phyloP scores from a whole-genome alignment of 2,329 filamentous ascomycete species.

The Geosmithia flava region DNA sequence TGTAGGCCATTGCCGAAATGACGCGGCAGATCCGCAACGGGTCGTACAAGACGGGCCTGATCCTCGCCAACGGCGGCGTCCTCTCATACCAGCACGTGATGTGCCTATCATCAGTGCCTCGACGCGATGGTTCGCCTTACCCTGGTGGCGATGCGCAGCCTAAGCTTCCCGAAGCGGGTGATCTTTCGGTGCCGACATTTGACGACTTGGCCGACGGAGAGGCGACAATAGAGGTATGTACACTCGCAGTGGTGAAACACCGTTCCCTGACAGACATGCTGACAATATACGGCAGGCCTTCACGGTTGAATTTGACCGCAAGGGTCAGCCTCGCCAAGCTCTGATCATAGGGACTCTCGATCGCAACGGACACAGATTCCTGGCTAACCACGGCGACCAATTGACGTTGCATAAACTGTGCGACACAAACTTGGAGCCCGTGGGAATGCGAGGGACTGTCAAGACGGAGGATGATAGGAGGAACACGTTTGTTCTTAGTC shows the following conservation, averaged over 20 bases:
- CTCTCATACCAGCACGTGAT: slow-evolving; percentile 54
- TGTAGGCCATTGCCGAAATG: slow-evolving; percentile 36
- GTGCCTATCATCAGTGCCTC: slow-evolving; percentile 36
- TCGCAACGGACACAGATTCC: slow-evolving; percentile 9
- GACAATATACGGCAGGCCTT: slow-evolving; percentile 11
- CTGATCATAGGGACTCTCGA: slow-evolving; percentile 10
- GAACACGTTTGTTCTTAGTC: slow-evolving; percentile 8
- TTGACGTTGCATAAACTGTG: slow-evolving; percentile 8
- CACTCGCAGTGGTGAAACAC: too few species aligned
- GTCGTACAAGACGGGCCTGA: slow-evolving; percentile 34
- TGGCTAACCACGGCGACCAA: slow-evolving; percentile 13
- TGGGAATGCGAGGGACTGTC: slow-evolving; percentile 8
- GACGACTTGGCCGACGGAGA: slow-evolving; percentile 7
- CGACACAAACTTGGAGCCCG: slow-evolving; percentile 4
- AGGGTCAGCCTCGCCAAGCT: slow-evolving; percentile 6
- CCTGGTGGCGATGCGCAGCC: slow-evolving; percentile 6
- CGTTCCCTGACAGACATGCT: too few species aligned
- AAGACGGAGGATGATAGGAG: slow-evolving; percentile 2
- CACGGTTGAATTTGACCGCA: slow-evolving; percentile 15
- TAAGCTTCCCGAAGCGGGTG: slow-evolving; percentile 1
- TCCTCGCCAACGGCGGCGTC: slow-evolving; percentile 54
- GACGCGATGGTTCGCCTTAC: slow-evolving; percentile 5
- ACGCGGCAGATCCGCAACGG: slow-evolving; percentile 35
- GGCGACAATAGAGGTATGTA: slow-evolving; percentile 12
- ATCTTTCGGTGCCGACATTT: slow-evolving; percentile 5